These are phyloP conservation scores for Colletotrichum sp. DNA, from an alignment of 2,329 filamentous ascomycete genomes.

Conservation along the genomic window DNA sequence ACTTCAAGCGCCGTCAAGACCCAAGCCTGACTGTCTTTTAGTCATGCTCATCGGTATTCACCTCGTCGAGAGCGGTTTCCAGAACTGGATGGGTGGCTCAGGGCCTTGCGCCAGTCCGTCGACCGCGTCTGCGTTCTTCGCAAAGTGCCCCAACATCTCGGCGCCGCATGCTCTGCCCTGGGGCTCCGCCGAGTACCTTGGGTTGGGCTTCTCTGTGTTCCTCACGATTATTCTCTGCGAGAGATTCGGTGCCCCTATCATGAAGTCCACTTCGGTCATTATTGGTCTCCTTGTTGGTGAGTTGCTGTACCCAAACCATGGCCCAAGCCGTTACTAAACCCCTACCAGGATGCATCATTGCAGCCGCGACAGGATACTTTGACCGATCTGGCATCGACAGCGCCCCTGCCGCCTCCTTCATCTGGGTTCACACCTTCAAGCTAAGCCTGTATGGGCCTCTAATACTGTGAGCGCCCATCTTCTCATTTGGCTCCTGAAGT, in stretches of 20 bases:
- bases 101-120: constrained; percentile 60
- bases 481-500: neutral
- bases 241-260: constrained; percentile 81
- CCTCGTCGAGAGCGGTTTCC: constrained; percentile 73
- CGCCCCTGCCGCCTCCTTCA: constrained; percentile 75
- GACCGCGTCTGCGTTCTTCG: constrained; percentile 62
- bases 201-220: constrained; percentile 81
- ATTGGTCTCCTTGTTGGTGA: constrained; percentile 64
- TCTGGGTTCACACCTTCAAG: constrained; percentile 81
- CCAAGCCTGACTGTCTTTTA: neutral
- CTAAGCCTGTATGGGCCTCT: constrained; percentile 75
- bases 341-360: constrained; percentile 72
- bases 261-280: constrained; percentile 81
- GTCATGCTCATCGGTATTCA: constrained; percentile 75
- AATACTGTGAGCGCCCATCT: constrained; percentile 50
- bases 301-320: neutral
- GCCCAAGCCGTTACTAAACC: constrained; percentile 35
- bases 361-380: constrained; percentile 80
- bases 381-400: constrained; percentile 72
- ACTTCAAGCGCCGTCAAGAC: constrained; percentile 34
- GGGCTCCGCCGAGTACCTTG: constrained; percentile 81
- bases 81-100: constrained; percentile 79
- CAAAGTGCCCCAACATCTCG: constrained; percentile 67
- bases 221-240: constrained; percentile 81
- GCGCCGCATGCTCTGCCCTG: constrained; percentile 77